Conservation (phyloP, 176 grass and related monocot genomes). For the Phoenix dactylifera region DNA sequence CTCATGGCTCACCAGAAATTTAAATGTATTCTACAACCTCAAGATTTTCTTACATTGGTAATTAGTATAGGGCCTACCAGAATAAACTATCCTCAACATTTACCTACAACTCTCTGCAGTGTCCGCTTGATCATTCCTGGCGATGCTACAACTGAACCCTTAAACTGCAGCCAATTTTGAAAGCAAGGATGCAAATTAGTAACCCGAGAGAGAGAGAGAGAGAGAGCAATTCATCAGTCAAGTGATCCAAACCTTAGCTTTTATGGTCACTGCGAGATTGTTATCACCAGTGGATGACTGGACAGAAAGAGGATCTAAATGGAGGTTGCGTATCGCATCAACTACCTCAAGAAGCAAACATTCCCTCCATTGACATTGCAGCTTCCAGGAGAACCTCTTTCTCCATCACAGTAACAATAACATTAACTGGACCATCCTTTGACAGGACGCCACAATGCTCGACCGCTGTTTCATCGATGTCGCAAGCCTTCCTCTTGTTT, state of each 20-base stretch:
- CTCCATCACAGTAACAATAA: constrained; percentile 46
- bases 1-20: no score
- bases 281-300: constrained; percentile 44
- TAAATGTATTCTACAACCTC: no score
- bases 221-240: background rate
- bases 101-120: no score
- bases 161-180: constrained; percentile 23
- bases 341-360: constrained; percentile 53
- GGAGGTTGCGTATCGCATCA: constrained; percentile 49
- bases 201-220: constrained; percentile 10
- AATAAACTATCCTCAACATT: background rate
- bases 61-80: no score
- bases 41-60: no score
- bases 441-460: constrained; percentile 26
- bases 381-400: constrained; percentile 45
- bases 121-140: constrained; percentile 55
- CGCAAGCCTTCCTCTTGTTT: constrained; percentile 19
- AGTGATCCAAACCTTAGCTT: constrained; percentile 46
- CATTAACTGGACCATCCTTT: constrained; percentile 29
- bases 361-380: constrained; percentile 73
- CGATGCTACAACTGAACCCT: constrained; percentile 13
- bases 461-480: constrained; percentile 12
- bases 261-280: constrained; percentile 43
- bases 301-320: constrained; percentile 60
- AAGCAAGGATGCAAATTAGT: no score